Conservation (phyloP, 2,329 filamentous ascomycete genomes). For the Phialophora expanda region DNA sequence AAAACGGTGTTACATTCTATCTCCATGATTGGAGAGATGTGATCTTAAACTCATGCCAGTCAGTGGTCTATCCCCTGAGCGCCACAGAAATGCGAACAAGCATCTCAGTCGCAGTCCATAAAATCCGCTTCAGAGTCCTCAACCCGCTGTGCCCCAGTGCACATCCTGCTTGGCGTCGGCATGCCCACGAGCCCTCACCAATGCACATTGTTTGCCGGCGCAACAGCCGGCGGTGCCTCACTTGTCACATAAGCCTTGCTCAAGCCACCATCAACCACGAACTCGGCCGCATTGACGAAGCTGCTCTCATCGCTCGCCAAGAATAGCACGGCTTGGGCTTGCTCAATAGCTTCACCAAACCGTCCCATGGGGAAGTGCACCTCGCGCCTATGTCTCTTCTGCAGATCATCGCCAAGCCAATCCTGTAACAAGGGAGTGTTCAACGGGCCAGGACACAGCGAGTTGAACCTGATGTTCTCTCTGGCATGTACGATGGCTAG, state of each 20-base stretch:
- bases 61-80: background rate
- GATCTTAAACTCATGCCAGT: background rate
- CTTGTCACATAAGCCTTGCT: constrained; percentile 82
- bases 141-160: background rate
- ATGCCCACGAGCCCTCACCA: background rate
- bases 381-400: constrained; percentile 81
- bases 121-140: background rate
- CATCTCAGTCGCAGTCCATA: background rate
- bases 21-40: background rate
- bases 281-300: constrained; percentile 89
- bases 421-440: constrained; percentile 92
- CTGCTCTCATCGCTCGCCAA: constrained; percentile 84
- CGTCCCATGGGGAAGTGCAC: constrained; percentile 87
- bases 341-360: constrained; percentile 92
- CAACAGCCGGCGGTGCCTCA: constrained; percentile 60
- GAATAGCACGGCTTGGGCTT: constrained; percentile 87
- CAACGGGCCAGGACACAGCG: constrained; percentile 84
- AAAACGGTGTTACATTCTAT: background rate
- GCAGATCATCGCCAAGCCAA: constrained; percentile 85
- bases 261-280: constrained; percentile 95
- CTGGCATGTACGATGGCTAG: constrained; percentile 86
- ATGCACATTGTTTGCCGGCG: constrained; percentile 54
- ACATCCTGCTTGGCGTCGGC: background rate
- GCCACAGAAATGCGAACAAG: background rate
- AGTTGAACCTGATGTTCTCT: constrained; percentile 89